Percentiles rank a stretch among this genome's conserved stretches.
phyloP scores from a whole-genome alignment of 2,329 filamentous ascomycete genomes.

The Fusarium staphyleae region DNA sequence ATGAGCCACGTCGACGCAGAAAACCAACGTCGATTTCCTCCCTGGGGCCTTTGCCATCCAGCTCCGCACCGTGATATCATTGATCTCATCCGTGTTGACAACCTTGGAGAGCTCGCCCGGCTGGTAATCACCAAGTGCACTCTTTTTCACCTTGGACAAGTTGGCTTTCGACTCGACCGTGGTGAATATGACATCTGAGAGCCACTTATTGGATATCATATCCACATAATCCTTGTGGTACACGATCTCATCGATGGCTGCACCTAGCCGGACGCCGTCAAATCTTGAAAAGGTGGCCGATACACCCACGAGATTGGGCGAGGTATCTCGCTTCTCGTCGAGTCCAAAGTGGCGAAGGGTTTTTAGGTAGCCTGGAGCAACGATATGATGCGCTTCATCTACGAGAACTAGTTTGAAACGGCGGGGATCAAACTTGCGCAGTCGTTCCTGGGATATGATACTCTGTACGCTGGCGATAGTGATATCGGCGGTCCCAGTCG shows the following conservation, averaged over 20 bases:
- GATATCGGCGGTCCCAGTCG: slow-evolving; percentile 85
- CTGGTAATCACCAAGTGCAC: slow-evolving; percentile 76
- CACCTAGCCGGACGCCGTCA: slow-evolving; percentile 82
- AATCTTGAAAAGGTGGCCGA: slow-evolving; percentile 82
- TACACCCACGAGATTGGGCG: slow-evolving; percentile 81
- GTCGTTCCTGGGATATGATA: slow-evolving; percentile 76
- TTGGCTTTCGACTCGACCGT: slow-evolving; percentile 87
- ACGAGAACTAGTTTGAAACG: slow-evolving; percentile 91
- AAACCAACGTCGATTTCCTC: slow-evolving; percentile 87
- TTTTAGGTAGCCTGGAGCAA: slow-evolving; percentile 79
- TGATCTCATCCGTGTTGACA: slow-evolving; percentile 83
- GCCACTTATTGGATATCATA: slow-evolving; percentile 86
- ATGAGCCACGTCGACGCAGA: slow-evolving; percentile 91
- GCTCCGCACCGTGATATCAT: slow-evolving; percentile 82
- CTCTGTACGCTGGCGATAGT: slow-evolving; percentile 91
- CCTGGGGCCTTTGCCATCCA: slow-evolving; percentile 80
- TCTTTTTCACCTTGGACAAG: slow-evolving; percentile 71
- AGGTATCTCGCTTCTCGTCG: slow-evolving; percentile 50
- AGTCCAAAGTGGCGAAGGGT: slow-evolving; percentile 82
- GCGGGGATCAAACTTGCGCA: slow-evolving; percentile 81
- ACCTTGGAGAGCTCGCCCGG: slow-evolving; percentile 76
- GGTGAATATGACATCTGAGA: slow-evolving; percentile 91
- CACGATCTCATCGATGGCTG: slow-evolving; percentile 92
- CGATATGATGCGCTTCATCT: slow-evolving; percentile 97
- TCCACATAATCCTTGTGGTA: slow-evolving; percentile 81